A percentile compares a stretch with the other conserved stretches of the same genome.
Conservation (phyloP, 345 rosid genomes). For the Salix suchowensis region DNA sequence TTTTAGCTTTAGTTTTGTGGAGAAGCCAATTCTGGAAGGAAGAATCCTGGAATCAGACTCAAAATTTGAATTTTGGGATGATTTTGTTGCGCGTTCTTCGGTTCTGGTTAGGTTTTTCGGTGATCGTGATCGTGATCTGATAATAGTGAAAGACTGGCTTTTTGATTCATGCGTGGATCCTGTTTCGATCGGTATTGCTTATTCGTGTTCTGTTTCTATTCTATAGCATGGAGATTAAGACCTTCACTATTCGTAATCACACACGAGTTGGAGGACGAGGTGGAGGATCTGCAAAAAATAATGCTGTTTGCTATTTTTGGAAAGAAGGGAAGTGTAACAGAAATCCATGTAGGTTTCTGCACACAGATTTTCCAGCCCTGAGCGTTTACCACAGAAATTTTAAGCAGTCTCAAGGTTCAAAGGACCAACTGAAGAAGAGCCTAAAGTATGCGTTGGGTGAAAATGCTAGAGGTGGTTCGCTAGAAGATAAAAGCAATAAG, state of each 20-base stretch:
- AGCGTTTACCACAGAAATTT: not conserved
- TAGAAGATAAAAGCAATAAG: not conserved
- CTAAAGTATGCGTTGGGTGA: not conserved
- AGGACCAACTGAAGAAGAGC: slow-evolving; percentile 2
- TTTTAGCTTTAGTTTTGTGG: too few species aligned
- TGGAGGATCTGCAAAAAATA: not conserved
- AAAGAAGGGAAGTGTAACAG: slow-evolving; percentile 26
- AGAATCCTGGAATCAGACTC: too few species aligned
- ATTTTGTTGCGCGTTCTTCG: too few species aligned
- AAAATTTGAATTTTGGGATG: too few species aligned
- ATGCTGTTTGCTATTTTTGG: slow-evolving; percentile 15
- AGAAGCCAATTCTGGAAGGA: too few species aligned
- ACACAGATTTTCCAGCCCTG: not conserved
- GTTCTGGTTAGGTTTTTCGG: too few species aligned
- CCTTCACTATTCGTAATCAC: not conserved
- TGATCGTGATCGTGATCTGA: too few species aligned
- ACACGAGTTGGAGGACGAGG: not conserved
- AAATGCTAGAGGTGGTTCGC: not conserved
- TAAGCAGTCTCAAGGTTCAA: not conserved
- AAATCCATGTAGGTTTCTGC: slow-evolving; percentile 35
- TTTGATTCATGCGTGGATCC: too few species aligned
- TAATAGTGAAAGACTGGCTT: too few species aligned
- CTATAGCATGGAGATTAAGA: slow-evolving; percentile 2
- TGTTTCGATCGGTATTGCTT: not conserved
- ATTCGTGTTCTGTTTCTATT: not conserved